phyloP scores from a whole-genome alignment of 2,329 filamentous ascomycete species.

The Cryphonectria japonica region DNA sequence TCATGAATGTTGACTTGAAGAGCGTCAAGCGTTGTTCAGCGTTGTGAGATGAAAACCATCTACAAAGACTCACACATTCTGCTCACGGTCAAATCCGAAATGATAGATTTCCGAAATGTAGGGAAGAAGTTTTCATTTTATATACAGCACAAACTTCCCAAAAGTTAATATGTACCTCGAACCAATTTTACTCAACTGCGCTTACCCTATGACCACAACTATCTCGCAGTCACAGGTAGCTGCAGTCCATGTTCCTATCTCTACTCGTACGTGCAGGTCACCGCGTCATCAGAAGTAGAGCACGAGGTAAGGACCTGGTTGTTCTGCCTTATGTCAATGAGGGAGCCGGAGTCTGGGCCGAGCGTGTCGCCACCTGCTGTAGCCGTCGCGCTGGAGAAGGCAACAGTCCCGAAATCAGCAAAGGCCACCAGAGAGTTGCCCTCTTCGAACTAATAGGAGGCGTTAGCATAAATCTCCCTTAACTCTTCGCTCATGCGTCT shows the following conservation, averaged over 20 bases:
- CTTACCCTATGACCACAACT: neutral
- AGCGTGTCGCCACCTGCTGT: slow-evolving; percentile 37
- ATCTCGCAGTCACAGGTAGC: neutral
- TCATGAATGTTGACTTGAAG: neutral
- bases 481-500: neutral
- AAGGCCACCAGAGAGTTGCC: slow-evolving; percentile 44
- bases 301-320: slow-evolving; percentile 14
- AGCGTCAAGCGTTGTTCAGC: neutral
- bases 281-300: neutral
- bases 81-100: neutral
- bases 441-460: slow-evolving; percentile 38
- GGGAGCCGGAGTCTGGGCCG: slow-evolving; percentile 44
- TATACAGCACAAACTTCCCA: neutral
- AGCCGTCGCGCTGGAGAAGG: slow-evolving; percentile 44
- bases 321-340: slow-evolving; percentile 31
- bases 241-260: neutral
- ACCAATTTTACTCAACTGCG: neutral
- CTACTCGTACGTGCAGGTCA: slow-evolving; percentile 8
- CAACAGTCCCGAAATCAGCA: slow-evolving; percentile 49
- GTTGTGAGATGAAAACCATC: neutral
- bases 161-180: neutral
- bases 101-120: neutral
- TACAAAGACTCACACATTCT: neutral
- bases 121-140: neutral
- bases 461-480: neutral